Percentiles rank a stretch among this genome's conserved stretches.
Conservation (phyloP, 2,329 filamentous ascomycete species). For the Claviceps sp. region DNA sequence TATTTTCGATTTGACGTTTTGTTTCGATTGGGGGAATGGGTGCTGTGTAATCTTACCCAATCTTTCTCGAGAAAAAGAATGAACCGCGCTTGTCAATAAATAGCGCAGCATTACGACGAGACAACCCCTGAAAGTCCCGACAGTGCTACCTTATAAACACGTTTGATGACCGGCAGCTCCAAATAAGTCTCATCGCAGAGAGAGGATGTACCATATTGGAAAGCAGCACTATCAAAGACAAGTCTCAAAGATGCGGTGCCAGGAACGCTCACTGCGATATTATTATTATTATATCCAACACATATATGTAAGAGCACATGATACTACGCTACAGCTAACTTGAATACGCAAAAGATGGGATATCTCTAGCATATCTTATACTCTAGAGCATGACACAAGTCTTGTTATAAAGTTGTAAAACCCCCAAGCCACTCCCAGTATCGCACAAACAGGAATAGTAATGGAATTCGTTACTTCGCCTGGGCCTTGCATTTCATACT, state of each 20-base stretch:
- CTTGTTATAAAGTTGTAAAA: neutral
- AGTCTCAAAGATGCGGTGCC: no score
- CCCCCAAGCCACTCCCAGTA: neutral
- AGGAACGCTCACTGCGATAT: no score
- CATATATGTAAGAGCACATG: neutral
- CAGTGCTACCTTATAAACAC: neutral
- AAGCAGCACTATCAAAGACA: no score
- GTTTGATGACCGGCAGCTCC: neutral
- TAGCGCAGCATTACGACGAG: neutral
- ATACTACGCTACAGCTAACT: neutral
- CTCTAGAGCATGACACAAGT: neutral
- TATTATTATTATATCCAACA: no score
- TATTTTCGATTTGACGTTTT: no score
- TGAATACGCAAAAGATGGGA: neutral
- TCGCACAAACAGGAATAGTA: neutral
- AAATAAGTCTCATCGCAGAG: neutral
- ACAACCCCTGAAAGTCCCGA: neutral
- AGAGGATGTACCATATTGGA: no score
- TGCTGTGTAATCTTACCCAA: neutral
- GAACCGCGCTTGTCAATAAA: neutral
- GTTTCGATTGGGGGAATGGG: neutral
- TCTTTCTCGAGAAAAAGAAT: neutral
- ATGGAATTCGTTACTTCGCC: neutral
- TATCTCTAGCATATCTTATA: neutral
- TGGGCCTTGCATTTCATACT: neutral